Evolutionary conservation across 805 yeast genomes (phyloP), one percentile per base, ranked within the genome.

Genomic region (Zygoascus bituminiphila): DNA sequence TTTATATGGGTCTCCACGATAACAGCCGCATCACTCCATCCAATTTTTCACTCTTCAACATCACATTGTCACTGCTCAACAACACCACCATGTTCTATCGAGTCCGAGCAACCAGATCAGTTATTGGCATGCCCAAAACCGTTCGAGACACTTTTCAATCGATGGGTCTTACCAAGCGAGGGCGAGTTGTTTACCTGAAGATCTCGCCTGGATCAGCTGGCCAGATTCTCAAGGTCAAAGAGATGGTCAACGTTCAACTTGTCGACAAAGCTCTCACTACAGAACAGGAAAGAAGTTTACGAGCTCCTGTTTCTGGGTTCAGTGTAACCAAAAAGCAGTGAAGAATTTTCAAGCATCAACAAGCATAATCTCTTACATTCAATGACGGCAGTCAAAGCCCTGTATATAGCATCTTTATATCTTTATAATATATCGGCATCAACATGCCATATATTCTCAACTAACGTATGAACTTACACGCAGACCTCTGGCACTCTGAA

Each of bases 151-250:
- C 88, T 7, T 78, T 87, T 23, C 68, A 74, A 50, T 75, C 84
- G 6, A 71, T 91, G 51, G 98, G 98, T 0, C 76, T 91, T 46
- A 76, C 73, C 47, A 79, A 74, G 58, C 79, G 93, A 57, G 86
- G 89, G 46, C 81, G 81, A 36, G 76, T 82, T 1, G 81, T 79
- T 2, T 89, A 83, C 66, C 89, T 81, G 59, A 67, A 69, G 42
- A 87, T 85, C 3, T 74, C 83, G 10, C 88, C 94, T 14, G 77
- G 82, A 29, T 77, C 82, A 51, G 96, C 98, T 2, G 96, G 95
- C 64, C 81, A 82, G 71, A 74, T 91, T 49, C 78, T 87, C 26
- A 72, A 75, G 51, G 86, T 91, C 42, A 91, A 91, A 66, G 97
- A 91, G 64, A 71, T 91, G 49, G 89, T 91, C 7, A 77, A 77